Conservation (phyloP, 371 early-diverging fungal genomes). For the Mucor piriformis region DNA sequence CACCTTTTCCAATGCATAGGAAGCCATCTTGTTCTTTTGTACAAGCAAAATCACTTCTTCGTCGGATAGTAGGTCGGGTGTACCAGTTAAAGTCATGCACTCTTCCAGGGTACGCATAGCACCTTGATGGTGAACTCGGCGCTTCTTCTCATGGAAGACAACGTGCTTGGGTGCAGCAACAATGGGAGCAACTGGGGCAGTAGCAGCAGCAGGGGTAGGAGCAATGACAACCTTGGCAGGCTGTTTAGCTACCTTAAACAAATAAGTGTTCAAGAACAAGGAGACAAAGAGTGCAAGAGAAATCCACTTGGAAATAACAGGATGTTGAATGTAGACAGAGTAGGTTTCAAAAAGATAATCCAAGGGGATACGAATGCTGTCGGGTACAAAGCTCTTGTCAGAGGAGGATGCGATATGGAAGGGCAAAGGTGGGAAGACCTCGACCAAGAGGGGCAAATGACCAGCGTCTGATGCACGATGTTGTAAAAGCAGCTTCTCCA, state of each 20-base stretch:
- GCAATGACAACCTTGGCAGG: constrained; percentile 37
- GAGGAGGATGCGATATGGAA: constrained; percentile 47
- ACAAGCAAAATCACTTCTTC: constrained; percentile 81
- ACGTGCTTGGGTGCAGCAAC: constrained; percentile 14
- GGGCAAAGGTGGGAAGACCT: constrained; percentile 63
- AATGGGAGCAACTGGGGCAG: constrained; percentile 17
- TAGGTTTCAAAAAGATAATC: constrained; percentile 52
- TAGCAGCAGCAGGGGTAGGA: constrained; percentile 9
- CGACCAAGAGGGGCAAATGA: constrained; percentile 57
- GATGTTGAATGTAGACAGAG: constrained; percentile 63
- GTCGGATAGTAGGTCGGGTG: constrained; percentile 54
- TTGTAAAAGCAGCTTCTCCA: constrained; percentile 48
- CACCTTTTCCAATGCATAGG: constrained; percentile 85
- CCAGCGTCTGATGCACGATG: constrained; percentile 48
- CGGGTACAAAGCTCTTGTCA: constrained; percentile 27
- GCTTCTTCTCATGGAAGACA: constrained; percentile 5
- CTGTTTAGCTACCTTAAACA: constrained; percentile 65
- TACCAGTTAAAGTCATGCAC: constrained; percentile 61
- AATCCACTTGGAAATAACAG: constrained; percentile 66
- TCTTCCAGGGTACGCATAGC: constrained; percentile 64
- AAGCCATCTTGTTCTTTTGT: constrained; percentile 70
- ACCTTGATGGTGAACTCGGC: constrained; percentile 12
- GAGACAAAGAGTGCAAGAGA: constrained; percentile 58
- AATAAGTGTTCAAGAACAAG: constrained; percentile 66
- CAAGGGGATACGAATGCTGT: constrained; percentile 51